Evolutionary conservation across 768 basidiomycete species (phyloP), one percentile per base, ranked within the genome.

Genomic region (Rhodosporidiobolus odoratus): DNA sequence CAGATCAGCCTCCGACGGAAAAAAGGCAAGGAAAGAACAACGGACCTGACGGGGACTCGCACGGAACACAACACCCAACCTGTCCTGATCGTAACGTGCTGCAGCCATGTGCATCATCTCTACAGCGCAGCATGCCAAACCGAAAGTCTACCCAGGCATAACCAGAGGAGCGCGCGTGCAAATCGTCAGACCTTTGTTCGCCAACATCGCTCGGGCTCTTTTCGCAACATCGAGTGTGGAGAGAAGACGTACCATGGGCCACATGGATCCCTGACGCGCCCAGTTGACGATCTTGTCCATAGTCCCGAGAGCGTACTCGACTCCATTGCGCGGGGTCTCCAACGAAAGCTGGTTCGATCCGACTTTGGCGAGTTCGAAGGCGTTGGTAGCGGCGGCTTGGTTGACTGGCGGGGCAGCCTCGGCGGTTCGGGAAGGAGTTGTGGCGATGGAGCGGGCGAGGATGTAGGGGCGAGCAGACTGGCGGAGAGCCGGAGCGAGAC

Each of bases 101-200:
- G 96, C 94, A 59, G 96, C 96, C 93, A 98, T 95, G 83, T 99
- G 96, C 94, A 96, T 97, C 90, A 92, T 91, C 83, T 99, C 96
- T 40, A 99, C 96, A 32, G 96, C 96, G 80, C 96, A 99, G 80
- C 96, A 99, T 8, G 96, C 96, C 61, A 99, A 86, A 82, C 95
- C 92, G 90, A 82, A 68, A 12, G 58, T 67, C 65, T 67, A 41
- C 40, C 8, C 50, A 32, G 35, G 32, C 41, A 41, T 50, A 35
- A 66, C n/a, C n/a, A n/a, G n/a, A 59, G 60, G 17, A 6, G 38
- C 50, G 58, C 63, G 59, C 27, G 27, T 6, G 21, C 23, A n/a
- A 32, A 25, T 32, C n/a, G 47, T 62, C 52, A 65, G 45, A 10
- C 23, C 23, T 3, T 5, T 25, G n/a, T 35, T 41, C n/a, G n/a